phyloP scores from a whole-genome alignment of 2,329 filamentous ascomycete species.

The Lecanicillium sp. region DNA sequence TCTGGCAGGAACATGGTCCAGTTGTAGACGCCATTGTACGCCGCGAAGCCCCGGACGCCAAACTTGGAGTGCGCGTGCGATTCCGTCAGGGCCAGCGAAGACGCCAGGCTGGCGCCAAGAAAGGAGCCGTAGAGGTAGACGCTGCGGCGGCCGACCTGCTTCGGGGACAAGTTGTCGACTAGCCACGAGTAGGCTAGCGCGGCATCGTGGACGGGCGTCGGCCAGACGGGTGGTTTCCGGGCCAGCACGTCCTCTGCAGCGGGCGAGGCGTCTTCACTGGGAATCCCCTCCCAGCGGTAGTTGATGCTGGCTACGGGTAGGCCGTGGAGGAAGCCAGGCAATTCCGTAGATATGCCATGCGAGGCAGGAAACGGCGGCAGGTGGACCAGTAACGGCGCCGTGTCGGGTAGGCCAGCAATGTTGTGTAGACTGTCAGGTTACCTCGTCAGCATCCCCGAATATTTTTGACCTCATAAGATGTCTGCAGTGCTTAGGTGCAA shows the following conservation, averaged over 20 bases:
- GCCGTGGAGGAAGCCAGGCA: conserved; percentile 33
- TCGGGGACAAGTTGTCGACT: conserved; percentile 32
- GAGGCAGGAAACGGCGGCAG: conserved; percentile 40
- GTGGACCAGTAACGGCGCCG: conserved; percentile 44
- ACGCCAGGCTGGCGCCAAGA: conserved; percentile 49
- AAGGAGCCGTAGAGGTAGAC: conserved; percentile 47
- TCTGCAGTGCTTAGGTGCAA: too few species aligned
- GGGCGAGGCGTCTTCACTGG: conserved; percentile 8
- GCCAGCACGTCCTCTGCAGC: conserved; percentile 4
- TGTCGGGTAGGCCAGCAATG: conserved; percentile 24
- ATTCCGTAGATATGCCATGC: conserved; percentile 15
- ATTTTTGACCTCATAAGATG: not conserved
- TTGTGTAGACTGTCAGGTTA: conserved; percentile 38
- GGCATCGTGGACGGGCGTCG: conserved; percentile 49
- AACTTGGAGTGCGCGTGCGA: conserved; percentile 32
- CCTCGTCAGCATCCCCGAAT: conserved; percentile 12
- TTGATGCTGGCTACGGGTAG: conserved; percentile 48
- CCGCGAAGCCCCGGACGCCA: conserved; percentile 44
- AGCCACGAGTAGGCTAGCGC: conserved; percentile 48
- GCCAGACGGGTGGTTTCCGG: conserved; percentile 36
- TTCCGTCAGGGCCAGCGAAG: conserved; percentile 51
- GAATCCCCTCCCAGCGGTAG: conserved; percentile 44
- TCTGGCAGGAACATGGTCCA: conserved; percentile 54
- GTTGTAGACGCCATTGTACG: conserved; percentile 55
- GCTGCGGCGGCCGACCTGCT: conserved; percentile 23